Evolutionary conservation across 805 yeast genomes (phyloP).

Genomic region (Candida krabiensis): DNA sequence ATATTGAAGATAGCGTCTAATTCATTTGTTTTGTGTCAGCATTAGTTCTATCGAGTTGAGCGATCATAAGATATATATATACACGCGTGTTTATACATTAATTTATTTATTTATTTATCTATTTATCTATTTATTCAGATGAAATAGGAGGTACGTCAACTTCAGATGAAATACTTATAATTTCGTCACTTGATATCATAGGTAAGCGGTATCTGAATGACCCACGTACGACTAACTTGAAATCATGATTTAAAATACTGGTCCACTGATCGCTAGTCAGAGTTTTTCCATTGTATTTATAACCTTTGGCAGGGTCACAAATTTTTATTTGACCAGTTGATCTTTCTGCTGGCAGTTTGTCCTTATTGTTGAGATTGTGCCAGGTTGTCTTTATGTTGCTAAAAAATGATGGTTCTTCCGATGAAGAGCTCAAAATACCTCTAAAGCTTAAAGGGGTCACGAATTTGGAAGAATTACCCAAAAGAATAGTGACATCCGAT

Average conservation of each 20-base stretch:
- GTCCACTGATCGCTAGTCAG: constrained; percentile 31
- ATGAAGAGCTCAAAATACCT: constrained; percentile 24
- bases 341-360: constrained; percentile 5
- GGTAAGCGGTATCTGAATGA: constrained; percentile 33
- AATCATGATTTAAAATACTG: constrained; percentile 26
- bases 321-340: constrained; percentile 34
- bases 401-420: constrained; percentile 5
- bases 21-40: too few species aligned
- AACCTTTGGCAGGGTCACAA: constrained; percentile 28
- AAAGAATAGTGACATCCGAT: constrained; percentile 31
- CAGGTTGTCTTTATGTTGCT: constrained; percentile 21
- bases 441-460: constrained; percentile 32
- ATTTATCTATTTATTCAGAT: constrained; percentile 3
- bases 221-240: constrained; percentile 32
- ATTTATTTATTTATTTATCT: constrained; percentile 5
- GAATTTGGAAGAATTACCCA: constrained; percentile 31
- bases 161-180: constrained; percentile 31
- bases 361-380: constrained; percentile 22
- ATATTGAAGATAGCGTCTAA: constrained; percentile 39
- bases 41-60: too few species aligned
- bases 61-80: too few species aligned
- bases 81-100: neutral
- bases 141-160: constrained; percentile 19
- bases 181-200: constrained; percentile 22
- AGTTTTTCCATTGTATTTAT: constrained; percentile 23